Evolutionary conservation across 495 filamentous ascomycete genomes (phyloP).

Genomic region (Schizothecium vesticola): DNA sequence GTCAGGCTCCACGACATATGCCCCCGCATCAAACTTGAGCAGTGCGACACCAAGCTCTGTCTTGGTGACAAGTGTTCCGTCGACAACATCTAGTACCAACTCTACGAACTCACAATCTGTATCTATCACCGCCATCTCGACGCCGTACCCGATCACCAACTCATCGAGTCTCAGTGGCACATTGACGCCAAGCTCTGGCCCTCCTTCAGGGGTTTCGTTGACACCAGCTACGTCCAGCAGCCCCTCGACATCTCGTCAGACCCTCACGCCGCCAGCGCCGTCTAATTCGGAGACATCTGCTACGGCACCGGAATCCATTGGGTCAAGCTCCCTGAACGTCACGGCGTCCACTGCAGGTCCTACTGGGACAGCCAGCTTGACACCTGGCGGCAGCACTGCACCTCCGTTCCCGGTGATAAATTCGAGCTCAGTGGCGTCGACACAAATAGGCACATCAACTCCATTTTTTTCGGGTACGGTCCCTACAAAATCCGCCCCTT

Average conservation of each 20-base stretch:
- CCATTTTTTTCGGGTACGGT: not conserved
- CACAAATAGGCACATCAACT: not conserved
- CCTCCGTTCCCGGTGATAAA: constrained; percentile 14
- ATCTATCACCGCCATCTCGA: not conserved
- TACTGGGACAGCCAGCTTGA: not conserved
- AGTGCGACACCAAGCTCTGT: not conserved
- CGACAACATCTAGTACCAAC: not conserved
- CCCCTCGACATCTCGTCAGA: not conserved
- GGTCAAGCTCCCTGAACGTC: not conserved
- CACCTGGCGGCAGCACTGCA: not conserved
- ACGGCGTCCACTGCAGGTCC: not conserved
- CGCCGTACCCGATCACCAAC: constrained; percentile 11
- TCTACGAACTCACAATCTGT: not conserved
- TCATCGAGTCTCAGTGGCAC: not conserved
- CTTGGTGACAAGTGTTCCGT: not conserved
- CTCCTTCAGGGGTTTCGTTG: not conserved
- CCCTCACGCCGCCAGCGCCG: not conserved
- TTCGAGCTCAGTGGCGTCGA: constrained; percentile 3
- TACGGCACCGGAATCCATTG: not conserved
- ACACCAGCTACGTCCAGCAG: not conserved
- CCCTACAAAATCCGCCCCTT: not conserved
- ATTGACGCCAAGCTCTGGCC: not conserved
- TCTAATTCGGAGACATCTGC: not conserved
- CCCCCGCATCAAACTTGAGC: not conserved
- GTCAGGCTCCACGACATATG: not conserved